Conservation (phyloP, 495 filamentous ascomycete genomes). For the Thermochaetoides thermophila region DNA sequence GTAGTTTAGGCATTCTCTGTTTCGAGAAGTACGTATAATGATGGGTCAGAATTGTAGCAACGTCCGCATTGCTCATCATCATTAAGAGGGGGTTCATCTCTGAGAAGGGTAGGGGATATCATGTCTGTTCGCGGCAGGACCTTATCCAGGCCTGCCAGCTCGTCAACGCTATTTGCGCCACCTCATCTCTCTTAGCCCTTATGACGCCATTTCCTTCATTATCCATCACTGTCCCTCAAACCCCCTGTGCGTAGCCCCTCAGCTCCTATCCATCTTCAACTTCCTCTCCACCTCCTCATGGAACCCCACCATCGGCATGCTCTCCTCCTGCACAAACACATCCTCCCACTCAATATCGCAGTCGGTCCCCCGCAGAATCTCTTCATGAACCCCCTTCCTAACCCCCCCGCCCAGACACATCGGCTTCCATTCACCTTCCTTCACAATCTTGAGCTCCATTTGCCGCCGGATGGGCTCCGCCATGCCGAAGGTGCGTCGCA, state of each 20-base stretch:
- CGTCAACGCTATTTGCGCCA: too few relatives aligned
- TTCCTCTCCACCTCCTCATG: slow-evolving; percentile 91
- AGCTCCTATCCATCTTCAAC: slow-evolving; percentile 48
- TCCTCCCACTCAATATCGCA: slow-evolving; percentile 74
- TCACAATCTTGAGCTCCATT: slow-evolving; percentile 83
- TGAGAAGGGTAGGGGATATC: too few relatives aligned
- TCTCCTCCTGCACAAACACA: slow-evolving; percentile 64
- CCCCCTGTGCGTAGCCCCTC: too few relatives aligned
- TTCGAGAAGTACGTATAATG: too few relatives aligned
- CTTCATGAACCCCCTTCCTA: slow-evolving; percentile 46
- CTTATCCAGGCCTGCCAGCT: too few relatives aligned
- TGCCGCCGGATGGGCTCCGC: slow-evolving; percentile 86
- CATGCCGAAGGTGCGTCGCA: slow-evolving; percentile 76
- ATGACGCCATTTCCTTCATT: background rate
- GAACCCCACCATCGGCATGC: slow-evolving; percentile 50
- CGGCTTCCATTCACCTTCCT: slow-evolving; percentile 39
- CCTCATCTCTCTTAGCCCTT: too few relatives aligned
- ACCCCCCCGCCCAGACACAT: slow-evolving; percentile 26
- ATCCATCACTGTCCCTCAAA: slow-evolving; percentile 6
- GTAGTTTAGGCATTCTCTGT: too few relatives aligned
- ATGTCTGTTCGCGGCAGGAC: too few relatives aligned
- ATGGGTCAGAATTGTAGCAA: too few relatives aligned
- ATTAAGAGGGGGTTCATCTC: too few relatives aligned
- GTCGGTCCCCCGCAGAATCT: slow-evolving; percentile 72
- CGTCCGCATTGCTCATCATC: too few relatives aligned